A percentile compares a stretch with the other conserved stretches of the same genome.
phyloP scores from a whole-genome alignment of 768 basidiomycete genomes.

The Russula sp. region DNA sequence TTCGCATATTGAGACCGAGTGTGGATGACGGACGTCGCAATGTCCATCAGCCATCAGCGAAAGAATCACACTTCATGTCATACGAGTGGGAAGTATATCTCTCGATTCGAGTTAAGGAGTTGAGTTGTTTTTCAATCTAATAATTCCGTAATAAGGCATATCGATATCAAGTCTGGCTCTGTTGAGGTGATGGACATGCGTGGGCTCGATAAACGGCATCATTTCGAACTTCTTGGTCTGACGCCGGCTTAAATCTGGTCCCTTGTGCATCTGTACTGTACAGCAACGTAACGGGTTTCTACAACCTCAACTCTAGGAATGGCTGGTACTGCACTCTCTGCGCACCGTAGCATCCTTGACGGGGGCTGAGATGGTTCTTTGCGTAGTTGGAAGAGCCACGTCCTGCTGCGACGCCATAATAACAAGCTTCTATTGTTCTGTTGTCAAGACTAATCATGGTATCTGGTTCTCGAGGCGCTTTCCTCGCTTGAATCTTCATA shows the following conservation, averaged over 20 bases:
- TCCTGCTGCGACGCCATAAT: slow-evolving; percentile 5
- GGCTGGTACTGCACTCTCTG: neutral
- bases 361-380: neutral
- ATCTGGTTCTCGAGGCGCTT: neutral
- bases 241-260: neutral
- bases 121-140: neutral
- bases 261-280: neutral
- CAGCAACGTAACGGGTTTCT: neutral
- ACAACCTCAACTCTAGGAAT: neutral
- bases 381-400: neutral
- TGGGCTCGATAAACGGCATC: slow-evolving; percentile 2
- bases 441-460: neutral
- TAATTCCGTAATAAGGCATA: neutral
- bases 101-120: neutral
- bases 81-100: slow-evolving; percentile 1
- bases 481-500: neutral
- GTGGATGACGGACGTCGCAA: neutral
- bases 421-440: slow-evolving; percentile 5
- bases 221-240: slow-evolving; percentile 5
- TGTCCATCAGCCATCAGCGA: neutral
- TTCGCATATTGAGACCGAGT: slow-evolving; percentile 1
- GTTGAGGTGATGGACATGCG: neutral
- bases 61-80: neutral
- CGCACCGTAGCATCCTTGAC: neutral
- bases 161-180: neutral